phyloP scores from a whole-genome alignment of 768 basidiomycete species.

The Kwoniella sp. region DNA sequence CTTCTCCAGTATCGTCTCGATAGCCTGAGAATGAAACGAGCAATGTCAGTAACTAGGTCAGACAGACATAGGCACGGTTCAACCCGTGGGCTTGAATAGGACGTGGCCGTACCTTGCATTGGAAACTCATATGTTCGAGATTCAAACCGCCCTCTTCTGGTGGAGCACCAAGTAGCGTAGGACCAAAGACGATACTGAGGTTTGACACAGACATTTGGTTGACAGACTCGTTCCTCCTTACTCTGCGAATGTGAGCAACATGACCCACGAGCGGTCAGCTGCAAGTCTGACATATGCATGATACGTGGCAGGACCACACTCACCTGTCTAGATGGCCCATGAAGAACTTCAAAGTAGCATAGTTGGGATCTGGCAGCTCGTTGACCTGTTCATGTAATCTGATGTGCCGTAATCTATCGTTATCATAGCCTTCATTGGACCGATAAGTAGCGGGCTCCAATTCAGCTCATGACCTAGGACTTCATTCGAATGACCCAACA shows the following conservation, averaged over 20 bases:
- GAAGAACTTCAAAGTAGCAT: conserved; percentile 92
- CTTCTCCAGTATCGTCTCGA: conserved; percentile 92
- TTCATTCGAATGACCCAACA: too few relatives aligned
- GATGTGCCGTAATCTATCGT: conserved; percentile 91
- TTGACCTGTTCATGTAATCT: conserved; percentile 96
- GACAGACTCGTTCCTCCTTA: conserved; percentile 70
- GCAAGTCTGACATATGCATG: not conserved
- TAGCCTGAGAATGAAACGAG: too few relatives aligned
- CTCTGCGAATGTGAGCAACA: conserved; percentile 59
- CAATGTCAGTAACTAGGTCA: too few relatives aligned
- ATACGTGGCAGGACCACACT: conserved; percentile 38
- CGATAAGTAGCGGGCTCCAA: not conserved
- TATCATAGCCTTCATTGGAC: conserved; percentile 63
- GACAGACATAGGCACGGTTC: too few relatives aligned
- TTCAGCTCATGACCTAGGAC: too few relatives aligned
- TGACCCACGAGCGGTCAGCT: not conserved
- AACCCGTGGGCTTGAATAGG: too few relatives aligned
- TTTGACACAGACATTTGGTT: conserved; percentile 95
- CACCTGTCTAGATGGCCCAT: conserved; percentile 91
- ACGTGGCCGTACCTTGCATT: conserved; percentile 58
- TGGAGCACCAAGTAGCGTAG: conserved; percentile 84
- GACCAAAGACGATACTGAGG: conserved; percentile 94
- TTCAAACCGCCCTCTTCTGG: conserved; percentile 56
- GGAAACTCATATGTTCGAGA: conserved; percentile 59
- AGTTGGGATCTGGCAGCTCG: conserved; percentile 97